Percentiles rank a stretch among this genome's conserved stretches.
phyloP scores from a whole-genome alignment of 805 yeast species.

The Metschnikowia vanudenii region DNA sequence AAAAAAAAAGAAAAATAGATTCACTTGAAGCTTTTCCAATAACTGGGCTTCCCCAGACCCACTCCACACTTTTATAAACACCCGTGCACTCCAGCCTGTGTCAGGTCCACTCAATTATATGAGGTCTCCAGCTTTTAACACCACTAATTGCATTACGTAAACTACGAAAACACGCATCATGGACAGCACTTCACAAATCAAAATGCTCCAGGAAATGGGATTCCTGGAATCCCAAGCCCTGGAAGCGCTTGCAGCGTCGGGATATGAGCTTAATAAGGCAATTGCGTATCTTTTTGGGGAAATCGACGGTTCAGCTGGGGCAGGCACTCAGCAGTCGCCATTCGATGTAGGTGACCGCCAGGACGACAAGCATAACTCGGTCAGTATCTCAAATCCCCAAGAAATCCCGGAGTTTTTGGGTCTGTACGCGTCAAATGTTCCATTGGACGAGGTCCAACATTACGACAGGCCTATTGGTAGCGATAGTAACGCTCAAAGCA shows the following conservation, averaged over 20 bases:
- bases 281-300: slow-evolving; percentile 22
- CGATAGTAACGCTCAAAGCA: slow-evolving; percentile 7
- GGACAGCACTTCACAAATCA: slow-evolving; percentile 11
- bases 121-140: too few species aligned
- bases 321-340: slow-evolving; percentile 14
- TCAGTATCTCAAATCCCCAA: slow-evolving; percentile 28
- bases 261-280: slow-evolving; percentile 19
- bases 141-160: too few species aligned
- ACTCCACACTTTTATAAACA: not conserved
- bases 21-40: too few species aligned
- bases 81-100: not conserved
- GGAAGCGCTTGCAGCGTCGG: slow-evolving; percentile 17
- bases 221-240: slow-evolving; percentile 18
- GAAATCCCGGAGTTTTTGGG: slow-evolving; percentile 31
- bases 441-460: slow-evolving; percentile 9
- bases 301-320: slow-evolving; percentile 10
- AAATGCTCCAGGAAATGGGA: slow-evolving; percentile 23
- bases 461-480: slow-evolving; percentile 4
- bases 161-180: slow-evolving; percentile 1
- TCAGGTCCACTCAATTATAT: not conserved
- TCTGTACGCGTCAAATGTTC: slow-evolving; percentile 6
- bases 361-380: slow-evolving; percentile 14
- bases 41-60: too few species aligned
- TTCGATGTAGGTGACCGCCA: slow-evolving; percentile 6
- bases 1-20: too few species aligned